Conservation (phyloP, 257 asterid genomes). For the Penstemon davidsonii region DNA sequence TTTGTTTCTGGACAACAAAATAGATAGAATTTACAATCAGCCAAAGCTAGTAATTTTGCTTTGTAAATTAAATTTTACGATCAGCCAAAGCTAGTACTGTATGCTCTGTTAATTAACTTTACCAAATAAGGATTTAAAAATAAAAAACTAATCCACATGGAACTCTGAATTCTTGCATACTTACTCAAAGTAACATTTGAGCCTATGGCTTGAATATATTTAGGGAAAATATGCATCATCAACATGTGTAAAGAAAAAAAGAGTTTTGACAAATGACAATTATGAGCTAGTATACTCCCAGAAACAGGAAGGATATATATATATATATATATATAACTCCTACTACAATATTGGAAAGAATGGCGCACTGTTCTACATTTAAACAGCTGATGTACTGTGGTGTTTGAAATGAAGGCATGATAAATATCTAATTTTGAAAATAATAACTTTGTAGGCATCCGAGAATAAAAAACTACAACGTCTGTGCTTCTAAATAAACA, state of each 20-base stretch:
- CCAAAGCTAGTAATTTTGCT: slow-evolving; percentile 1
- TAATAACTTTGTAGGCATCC: neutral
- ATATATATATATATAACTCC: neutral
- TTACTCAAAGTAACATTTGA: neutral
- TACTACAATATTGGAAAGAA: neutral
- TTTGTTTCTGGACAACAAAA: slow-evolving; percentile 73
- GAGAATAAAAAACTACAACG: slow-evolving; percentile 2
- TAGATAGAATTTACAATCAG: slow-evolving; percentile 13
- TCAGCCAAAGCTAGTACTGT: slow-evolving; percentile 17
- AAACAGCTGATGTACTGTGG: slow-evolving; percentile 1
- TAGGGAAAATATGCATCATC: neutral
- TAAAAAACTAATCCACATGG: slow-evolving; percentile 19
- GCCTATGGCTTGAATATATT: neutral
- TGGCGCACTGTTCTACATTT: neutral
- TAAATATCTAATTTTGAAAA: neutral
- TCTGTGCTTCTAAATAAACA: neutral
- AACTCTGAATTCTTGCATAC: slow-evolving; percentile 6
- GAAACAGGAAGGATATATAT: neutral
- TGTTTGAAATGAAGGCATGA: neutral
- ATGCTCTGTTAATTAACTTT: neutral
- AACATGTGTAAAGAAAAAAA: neutral
- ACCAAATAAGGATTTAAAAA: slow-evolving; percentile 1
- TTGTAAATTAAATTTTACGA: too few species aligned
- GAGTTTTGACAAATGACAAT: too few species aligned
- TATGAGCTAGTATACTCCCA: neutral